Evolutionary conservation across 345 rosid genomes (phyloP).

Genomic region (Eucalyptus dawsonii): DNA sequence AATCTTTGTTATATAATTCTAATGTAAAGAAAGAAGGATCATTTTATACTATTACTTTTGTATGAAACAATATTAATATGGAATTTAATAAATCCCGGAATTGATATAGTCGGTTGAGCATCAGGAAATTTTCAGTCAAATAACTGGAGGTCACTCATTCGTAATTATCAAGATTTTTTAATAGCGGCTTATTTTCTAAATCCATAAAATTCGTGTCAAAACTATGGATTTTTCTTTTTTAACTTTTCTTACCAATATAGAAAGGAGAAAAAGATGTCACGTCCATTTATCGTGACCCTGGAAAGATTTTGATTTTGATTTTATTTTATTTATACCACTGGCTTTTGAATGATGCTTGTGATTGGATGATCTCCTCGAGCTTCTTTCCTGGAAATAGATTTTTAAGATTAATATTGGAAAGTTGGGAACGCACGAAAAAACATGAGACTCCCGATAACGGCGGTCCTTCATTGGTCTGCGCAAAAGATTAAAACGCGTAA

Average conservation of each 20-base stretch:
- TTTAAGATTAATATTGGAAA: background rate
- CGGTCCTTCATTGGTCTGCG: background rate
- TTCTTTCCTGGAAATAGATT: background rate
- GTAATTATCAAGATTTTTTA: too few relatives aligned
- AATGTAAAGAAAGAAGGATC: too few relatives aligned
- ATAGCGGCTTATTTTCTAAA: background rate
- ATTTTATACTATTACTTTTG: too few relatives aligned
- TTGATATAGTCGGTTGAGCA: background rate
- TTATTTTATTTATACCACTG: background rate
- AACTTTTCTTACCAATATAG: background rate
- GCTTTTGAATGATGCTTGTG: background rate
- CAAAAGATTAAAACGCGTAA: background rate
- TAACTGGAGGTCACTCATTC: background rate
- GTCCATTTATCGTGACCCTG: background rate
- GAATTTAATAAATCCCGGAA: background rate
- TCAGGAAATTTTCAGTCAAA: background rate
- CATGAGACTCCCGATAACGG: background rate
- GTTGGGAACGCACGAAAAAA: background rate
- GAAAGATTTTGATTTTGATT: background rate
- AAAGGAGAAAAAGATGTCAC: background rate
- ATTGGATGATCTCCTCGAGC: background rate
- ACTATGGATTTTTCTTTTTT: background rate
- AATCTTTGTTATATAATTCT: too few relatives aligned
- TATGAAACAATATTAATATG: too few relatives aligned
- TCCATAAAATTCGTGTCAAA: background rate